Evolutionary conservation across 805 yeast genomes (phyloP).

Genomic region (Ogataea dorogensis): DNA sequence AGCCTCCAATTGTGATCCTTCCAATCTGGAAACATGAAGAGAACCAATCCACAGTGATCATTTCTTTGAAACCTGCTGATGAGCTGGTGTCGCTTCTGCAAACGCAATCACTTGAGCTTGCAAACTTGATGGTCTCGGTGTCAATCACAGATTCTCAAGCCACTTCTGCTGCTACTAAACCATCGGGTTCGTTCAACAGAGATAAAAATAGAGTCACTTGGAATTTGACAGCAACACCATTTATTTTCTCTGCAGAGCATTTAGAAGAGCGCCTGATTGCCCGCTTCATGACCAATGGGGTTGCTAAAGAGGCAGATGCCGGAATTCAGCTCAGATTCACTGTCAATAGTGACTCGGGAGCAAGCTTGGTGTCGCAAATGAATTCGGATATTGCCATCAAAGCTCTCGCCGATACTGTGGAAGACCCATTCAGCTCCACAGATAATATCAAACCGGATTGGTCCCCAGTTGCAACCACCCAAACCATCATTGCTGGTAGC

Average conservation of each 20-base stretch:
- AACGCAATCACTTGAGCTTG: conserved; percentile 42
- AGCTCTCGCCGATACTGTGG: conserved; percentile 27
- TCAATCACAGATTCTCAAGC: conserved; percentile 62
- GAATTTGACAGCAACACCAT: conserved; percentile 51
- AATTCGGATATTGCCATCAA: conserved; percentile 37
- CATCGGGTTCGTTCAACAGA: conserved; percentile 86
- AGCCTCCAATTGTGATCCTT: conserved; percentile 66
- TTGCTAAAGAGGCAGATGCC: conserved; percentile 66
- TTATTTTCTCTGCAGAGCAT: conserved; percentile 35
- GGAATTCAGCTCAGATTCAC: conserved; percentile 73
- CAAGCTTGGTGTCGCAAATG: conserved; percentile 42
- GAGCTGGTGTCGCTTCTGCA: conserved; percentile 36
- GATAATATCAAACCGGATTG: conserved; percentile 28
- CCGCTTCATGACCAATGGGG: conserved; percentile 74
- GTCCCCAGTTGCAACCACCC: conserved; percentile 41
- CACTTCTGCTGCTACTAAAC: conserved; percentile 80
- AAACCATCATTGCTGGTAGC: conserved; percentile 49
- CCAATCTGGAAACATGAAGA: conserved; percentile 91
- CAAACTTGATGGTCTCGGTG: conserved; percentile 62
- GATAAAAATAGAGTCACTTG: conserved; percentile 86
- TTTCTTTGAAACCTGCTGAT: conserved; percentile 61
- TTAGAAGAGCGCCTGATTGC: conserved; percentile 74
- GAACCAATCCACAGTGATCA: conserved; percentile 80
- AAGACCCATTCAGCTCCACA: conserved; percentile 36
- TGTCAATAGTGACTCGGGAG: conserved; percentile 43